Evolutionary conservation across 2,329 filamentous ascomycete genomes (phyloP).

Genomic region (Zymoseptoria passerinii): DNA sequence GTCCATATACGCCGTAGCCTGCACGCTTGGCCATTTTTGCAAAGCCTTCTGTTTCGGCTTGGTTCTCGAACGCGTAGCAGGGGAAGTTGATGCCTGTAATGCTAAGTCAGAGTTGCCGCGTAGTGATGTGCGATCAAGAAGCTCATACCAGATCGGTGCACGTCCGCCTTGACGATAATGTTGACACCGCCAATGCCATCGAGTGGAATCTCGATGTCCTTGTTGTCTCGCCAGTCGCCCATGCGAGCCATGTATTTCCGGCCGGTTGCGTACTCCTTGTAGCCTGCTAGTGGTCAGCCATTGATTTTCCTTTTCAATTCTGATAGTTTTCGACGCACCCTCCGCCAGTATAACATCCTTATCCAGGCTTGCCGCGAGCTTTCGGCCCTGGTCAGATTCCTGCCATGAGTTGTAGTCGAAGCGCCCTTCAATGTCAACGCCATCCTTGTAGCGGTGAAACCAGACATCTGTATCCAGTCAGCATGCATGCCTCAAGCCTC

Average conservation of each 20-base stretch:
- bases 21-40: conserved; percentile 97
- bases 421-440: conserved; percentile 83
- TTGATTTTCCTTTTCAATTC: not conserved
- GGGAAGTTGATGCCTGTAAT: conserved; percentile 88
- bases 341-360: conserved; percentile 83
- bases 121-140: not conserved
- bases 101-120: not conserved
- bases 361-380: conserved; percentile 62
- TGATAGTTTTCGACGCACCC: conserved; percentile 43
- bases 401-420: conserved; percentile 99
- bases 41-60: conserved; percentile 97
- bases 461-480: conserved; percentile 63
- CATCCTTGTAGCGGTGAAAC: conserved; percentile 80
- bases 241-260: conserved; percentile 82
- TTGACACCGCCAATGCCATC: conserved; percentile 96
- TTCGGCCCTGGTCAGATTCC: conserved; percentile 77
- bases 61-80: conserved; percentile 93
- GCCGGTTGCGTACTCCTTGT: conserved; percentile 86
- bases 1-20: conserved; percentile 81
- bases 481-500: conserved; percentile 1
- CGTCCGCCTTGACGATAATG: conserved; percentile 94
- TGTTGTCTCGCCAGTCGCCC: conserved; percentile 87
- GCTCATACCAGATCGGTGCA: conserved; percentile 76
- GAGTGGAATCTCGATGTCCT: conserved; percentile 83
- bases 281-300: conserved; percentile 48